Evolutionary conservation across 768 basidiomycete species (phyloP), one percentile per base, ranked within the genome.

Genomic region (Mrakia blollopis): DNA sequence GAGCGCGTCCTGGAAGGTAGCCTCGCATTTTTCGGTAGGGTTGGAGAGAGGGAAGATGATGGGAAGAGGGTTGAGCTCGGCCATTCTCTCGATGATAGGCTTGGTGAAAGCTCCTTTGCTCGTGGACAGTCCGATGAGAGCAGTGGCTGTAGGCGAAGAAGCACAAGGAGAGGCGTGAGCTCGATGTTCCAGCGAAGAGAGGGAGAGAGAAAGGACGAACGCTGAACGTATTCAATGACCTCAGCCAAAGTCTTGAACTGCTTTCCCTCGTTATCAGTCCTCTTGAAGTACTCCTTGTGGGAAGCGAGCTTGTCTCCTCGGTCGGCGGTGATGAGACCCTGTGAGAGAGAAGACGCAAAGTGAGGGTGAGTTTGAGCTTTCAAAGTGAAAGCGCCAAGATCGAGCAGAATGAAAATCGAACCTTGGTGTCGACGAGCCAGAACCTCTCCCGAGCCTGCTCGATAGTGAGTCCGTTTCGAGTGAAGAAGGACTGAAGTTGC

Each of bases 31-130:
- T n/a, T 79, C 79, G 16, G 82, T 82, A 18, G 94, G 94, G 85
- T 96, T 97, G 32, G 92, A 93, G 14, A 96, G 88, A 44, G 94
- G 92, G 87, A 96, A 96, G 82, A 96, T 88, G 85, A 96, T 94
- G 32, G 94, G 94, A 6, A 73, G 72, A 23, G 72, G 85, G 83
- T 94, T 96, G 80, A 91, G 86, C 39, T 87, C 86, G 25, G 90
- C 88, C 93, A 97, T 94, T 0, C 87, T 85, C 79, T 88, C 85
- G 69, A 96, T 88, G 72, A 92, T 90, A 23, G 87, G 86, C 60
- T 89, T 85, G 69, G 85, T 88, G 85, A 96, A 97, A 1, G 93
- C 91, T 44, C 89, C 90, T 77, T 88, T 87, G 80, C 91, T 89
- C 30, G 94, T 95, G n/a, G 92, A 93, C 39, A 96, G 88, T 32